Conservation (phyloP, 129 eudicot genomes). For the Saussurea involucrata region DNA sequence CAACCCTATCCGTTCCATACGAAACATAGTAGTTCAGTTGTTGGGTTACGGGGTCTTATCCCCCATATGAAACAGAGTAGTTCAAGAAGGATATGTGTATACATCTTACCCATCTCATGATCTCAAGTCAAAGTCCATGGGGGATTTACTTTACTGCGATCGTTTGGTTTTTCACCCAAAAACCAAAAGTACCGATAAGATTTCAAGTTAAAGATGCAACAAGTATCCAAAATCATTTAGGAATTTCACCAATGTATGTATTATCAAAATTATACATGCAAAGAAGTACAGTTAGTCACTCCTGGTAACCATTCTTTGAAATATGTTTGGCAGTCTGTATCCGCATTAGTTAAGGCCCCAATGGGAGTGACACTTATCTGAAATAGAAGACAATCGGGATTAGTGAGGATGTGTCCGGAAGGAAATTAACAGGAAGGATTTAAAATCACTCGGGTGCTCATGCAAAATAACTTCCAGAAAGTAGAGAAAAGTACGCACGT, state of each 20-base stretch:
- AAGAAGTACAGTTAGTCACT: conserved; percentile 26
- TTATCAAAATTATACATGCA: background rate
- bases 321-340: conserved; percentile 40
- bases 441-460: background rate
- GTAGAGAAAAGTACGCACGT: conserved; percentile 35
- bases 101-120: no score
- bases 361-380: conserved; percentile 72
- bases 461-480: background rate
- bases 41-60: no score
- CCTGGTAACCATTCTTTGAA: conserved; percentile 48
- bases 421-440: background rate
- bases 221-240: no score
- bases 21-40: no score
- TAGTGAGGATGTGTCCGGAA: background rate
- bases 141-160: no score
- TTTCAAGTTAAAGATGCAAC: no score
- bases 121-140: no score
- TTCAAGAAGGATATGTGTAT: no score
- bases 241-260: background rate
- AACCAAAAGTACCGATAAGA: no score
- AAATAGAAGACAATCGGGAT: conserved; percentile 2
- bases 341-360: conserved; percentile 55
- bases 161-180: no score
- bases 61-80: no score
- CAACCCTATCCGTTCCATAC: no score